Evolutionary conservation across 1,284 basidiomycete genomes (phyloP), one percentile per base, ranked within the genome.

Genomic region (Ustilago crameri): DNA sequence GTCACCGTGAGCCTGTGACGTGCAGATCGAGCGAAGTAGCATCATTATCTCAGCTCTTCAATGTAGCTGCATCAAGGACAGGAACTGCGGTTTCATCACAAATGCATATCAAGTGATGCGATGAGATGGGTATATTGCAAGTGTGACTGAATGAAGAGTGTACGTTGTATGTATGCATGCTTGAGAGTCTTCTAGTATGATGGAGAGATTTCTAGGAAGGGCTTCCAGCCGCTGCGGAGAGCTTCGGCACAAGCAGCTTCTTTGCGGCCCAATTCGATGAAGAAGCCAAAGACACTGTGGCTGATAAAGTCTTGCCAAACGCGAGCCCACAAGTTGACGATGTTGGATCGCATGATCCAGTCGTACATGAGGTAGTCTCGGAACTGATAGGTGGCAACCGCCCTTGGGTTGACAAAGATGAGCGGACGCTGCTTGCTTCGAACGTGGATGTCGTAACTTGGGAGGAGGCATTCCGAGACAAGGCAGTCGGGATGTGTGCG

Each of bases 371-470:
- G 51, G 49, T 67, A 74, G 44, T 59, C 56, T 30, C 54, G 51
- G 41, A 53, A 62, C 42, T 78, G 61, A 54, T 78, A 78, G 3
- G 74, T 59, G 8, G 63, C 63, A 9, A 65, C 63, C 4, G 55
- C 56, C 14, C 20, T 55, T 9, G 87, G 86, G 71, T 87, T 87
- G 74, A 87, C 84, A 70, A 83, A 85, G 53, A 88, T 86, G 32
- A 83, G 82, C 1, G 84, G 84, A 10, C 73, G 79, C 14, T 77
- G 63, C 23, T 55, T 54, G 63, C 63, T 65, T 30, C 63, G 63
- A 23, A 65, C 37, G 63, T 88, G 85, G 26, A 88, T 78, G 75
- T 89, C 88, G 78, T 88, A 87, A 14, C 86, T 86, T n/a, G 87
- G 83, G 45, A 87, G 77, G 81, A 88, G 87, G 37, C 86, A 87